Evolutionary conservation across 1,139 yeast genomes (phyloP), one percentile per base, ranked within the genome.

Genomic region (Nakaseomyces glabratus): DNA sequence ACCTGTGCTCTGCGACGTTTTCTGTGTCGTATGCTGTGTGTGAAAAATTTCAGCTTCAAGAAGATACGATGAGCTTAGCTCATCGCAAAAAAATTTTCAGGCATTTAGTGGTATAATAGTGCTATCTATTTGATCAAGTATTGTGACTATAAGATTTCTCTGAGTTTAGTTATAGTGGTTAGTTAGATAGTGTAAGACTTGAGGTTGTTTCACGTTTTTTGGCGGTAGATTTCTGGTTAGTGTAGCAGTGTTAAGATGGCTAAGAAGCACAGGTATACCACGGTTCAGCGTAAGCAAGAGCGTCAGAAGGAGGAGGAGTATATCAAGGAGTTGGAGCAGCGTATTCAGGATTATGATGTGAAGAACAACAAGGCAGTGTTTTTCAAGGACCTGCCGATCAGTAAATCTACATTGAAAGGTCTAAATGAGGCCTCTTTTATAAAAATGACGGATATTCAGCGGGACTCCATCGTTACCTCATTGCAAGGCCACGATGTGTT

Each of bases 381-480:
- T 40, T 76, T 76, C 47, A 60, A 66, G 40, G 90, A 90, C 42
- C 68, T 90, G 18, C 97, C 98, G 4, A 60, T 90, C 18, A 73
- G 93, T 4, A 57, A 64, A 14, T 65, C 66, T 4, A 81, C 95
- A 4, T 49, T 76, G 13, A 68, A 69, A 44, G 98, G 98, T 2
- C 62, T 90, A 28, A 75, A 72, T 40, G 82, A 77, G 36, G 69
- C 82, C 14, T 71, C 77, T 42, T 90, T 79, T 57, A 67, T 81
- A 3, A 69, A 76, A 15, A 59, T 86, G 62, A 90, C 98, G 0
- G 95, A 82, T 38, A 84, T 90, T 38, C 99, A 90, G 52, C 73
- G 70, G 46, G 76, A 75, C 35, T 69, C 95, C 4, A 82, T 90
- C 22, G 82, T 93, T 0, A 62, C 71, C 12, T 78, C 94, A 1